Evolutionary conservation across 495 filamentous ascomycete genomes (phyloP).

Genomic region (Xylaria longipes): DNA sequence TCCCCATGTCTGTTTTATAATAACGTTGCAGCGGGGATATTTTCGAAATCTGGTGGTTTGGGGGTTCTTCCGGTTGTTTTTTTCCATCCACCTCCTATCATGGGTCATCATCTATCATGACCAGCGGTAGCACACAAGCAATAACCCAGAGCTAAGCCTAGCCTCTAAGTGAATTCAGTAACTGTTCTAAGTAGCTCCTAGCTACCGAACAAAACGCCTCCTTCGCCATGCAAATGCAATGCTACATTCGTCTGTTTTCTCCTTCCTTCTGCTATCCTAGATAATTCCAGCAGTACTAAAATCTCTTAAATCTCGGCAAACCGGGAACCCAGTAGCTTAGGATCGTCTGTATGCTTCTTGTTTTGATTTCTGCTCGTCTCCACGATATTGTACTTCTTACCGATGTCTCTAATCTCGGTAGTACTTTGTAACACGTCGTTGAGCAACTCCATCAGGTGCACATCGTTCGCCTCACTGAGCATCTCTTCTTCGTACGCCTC

Average conservation of each 20-base stretch:
- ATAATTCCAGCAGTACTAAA: neutral
- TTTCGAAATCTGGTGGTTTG: neutral
- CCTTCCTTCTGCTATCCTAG: neutral
- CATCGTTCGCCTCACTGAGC: conserved; percentile 75
- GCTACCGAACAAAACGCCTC: conserved; percentile 35
- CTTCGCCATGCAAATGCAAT: conserved; percentile 41
- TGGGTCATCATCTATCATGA: conserved; percentile 16
- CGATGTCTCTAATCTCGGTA: conserved; percentile 69
- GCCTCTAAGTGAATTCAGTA: conserved; percentile 19
- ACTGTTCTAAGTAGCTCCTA: conserved; percentile 21
- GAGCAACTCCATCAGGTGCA: conserved; percentile 74
- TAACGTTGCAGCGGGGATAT: neutral
- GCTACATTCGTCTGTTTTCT: conserved; percentile 10
- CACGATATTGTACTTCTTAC: conserved; percentile 73
- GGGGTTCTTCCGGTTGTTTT: neutral
- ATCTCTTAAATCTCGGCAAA: conserved; percentile 31
- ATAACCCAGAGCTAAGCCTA: conserved; percentile 17
- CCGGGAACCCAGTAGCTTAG: neutral
- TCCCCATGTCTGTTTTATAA: neutral
- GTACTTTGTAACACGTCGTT: conserved; percentile 71
- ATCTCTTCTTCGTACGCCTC: conserved; percentile 63
- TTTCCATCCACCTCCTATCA: conserved; percentile 20
- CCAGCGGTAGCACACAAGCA: neutral
- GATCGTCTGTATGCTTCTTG: conserved; percentile 27
- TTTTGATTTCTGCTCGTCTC: conserved; percentile 52